Evolutionary conservation across 1,284 basidiomycete species (phyloP), one percentile per base, ranked within the genome.

Genomic region (Termitomyces sp.): DNA sequence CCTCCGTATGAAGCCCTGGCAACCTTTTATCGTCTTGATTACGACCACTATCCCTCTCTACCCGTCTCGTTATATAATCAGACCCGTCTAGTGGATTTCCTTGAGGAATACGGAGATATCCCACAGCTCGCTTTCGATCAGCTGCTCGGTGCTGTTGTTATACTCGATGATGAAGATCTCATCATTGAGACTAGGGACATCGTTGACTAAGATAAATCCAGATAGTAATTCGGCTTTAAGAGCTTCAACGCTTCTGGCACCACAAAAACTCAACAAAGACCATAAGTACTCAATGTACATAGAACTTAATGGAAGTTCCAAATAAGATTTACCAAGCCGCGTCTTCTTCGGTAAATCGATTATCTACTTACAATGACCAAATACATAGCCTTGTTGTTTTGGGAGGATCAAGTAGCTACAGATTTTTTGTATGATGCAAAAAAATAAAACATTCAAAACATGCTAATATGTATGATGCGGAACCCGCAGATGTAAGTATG

Each of bases 41-140:
- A 26, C 46, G 41, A 58, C n/a, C 5, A 40, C 8, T 21, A 54
- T 33, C 24, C 50, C 5, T 42, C 30, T 30, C 17, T 51, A 17
- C 36, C 44, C 9, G 43, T 54, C n/a, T 54, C 56, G 12, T 31
- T 45, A 10, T 42, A 54, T 31, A 54, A 57, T 38, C 48, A 54
- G 43, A 41, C 34, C 9, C 49, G 53, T 19, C 24, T 56, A 30
- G 40, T 52, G 6, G 21, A 49, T 40, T 50, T 57, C 13, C 30
- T 54, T 12, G 43, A 43, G 24, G 43, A 47, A 17, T 34, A 48
- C 33, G 47, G 45, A 13, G 44, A 52, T n/a, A 46, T 55, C 19
- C 53, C 56, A 31, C 42, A 39, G 15, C 21, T 57, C 26, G 38
- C 43, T 10, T 44, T 50, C 2, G 52, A 57, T 26, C 38, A 57